These are phyloP conservation scores for Petunia secreta DNA, from an alignment of 257 asterid genomes.

Conservation along the genomic window DNA sequence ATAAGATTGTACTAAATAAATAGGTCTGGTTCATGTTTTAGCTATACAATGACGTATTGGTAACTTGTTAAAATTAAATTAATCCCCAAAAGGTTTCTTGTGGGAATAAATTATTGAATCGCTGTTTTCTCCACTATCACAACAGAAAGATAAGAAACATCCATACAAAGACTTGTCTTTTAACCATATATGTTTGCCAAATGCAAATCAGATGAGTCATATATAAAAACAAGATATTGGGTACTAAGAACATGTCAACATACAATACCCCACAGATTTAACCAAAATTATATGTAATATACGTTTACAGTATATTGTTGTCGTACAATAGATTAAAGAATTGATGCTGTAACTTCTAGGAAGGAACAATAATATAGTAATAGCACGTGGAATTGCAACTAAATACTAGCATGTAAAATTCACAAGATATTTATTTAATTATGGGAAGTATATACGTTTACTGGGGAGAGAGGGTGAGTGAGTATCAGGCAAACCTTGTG, in stretches of 20 bases:
- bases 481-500: too few species aligned
- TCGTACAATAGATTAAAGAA: background rate
- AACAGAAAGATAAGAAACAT: background rate
- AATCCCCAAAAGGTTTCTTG: slow-evolving; percentile 6
- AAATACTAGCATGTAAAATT: too few species aligned
- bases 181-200: background rate
- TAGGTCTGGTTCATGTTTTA: background rate
- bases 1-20: background rate
- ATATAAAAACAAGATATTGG: background rate
- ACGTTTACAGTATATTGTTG: too few species aligned
- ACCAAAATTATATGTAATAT: background rate
- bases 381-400: too few species aligned
- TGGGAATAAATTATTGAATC: slow-evolving; percentile 21
- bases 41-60: background rate
- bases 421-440: too few species aligned
- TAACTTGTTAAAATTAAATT: background rate
- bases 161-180: slow-evolving; percentile 4
- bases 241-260: background rate
- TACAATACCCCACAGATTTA: too few species aligned
- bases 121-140: background rate
- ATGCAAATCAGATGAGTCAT: background rate
- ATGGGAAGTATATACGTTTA: too few species aligned
- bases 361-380: too few species aligned
- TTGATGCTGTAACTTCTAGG: background rate
- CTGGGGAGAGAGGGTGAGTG: too few species aligned